Conservation (phyloP, 768 basidiomycete species). For the Psilocybe subaeruginosa region DNA sequence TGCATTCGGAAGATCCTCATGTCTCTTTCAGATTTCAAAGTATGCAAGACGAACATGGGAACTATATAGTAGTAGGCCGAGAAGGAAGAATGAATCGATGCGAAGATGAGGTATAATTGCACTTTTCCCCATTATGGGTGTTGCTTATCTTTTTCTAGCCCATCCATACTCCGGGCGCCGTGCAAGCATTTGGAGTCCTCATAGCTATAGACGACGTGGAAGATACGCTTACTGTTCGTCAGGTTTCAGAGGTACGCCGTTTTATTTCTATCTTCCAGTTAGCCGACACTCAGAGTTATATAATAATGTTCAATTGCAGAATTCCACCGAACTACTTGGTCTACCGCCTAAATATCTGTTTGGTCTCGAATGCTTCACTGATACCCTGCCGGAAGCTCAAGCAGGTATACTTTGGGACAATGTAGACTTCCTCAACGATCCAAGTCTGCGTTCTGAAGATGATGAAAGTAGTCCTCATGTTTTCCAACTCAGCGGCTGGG, state of each 20-base stretch:
- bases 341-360: slow-evolving; percentile 74
- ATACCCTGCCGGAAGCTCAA: slow-evolving; percentile 67
- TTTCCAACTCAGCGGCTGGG: slow-evolving; percentile 73
- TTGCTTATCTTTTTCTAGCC: slow-evolving; percentile 45
- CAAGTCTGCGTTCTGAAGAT: slow-evolving; percentile 42
- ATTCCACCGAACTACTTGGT: slow-evolving; percentile 74
- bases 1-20: slow-evolving; percentile 32
- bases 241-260: slow-evolving; percentile 73
- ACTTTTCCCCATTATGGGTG: background rate
- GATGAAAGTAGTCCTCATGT: slow-evolving; percentile 55
- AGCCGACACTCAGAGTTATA: too few relatives aligned
- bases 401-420: slow-evolving; percentile 74
- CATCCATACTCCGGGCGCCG: slow-evolving; percentile 79
- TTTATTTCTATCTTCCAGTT: background rate
- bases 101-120: slow-evolving; percentile 69
- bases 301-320: slow-evolving; percentile 40
- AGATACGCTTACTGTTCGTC: slow-evolving; percentile 63
- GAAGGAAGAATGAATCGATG: slow-evolving; percentile 69
- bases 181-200: slow-evolving; percentile 84
- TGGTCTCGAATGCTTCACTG: slow-evolving; percentile 70
- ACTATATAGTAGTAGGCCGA: slow-evolving; percentile 70
- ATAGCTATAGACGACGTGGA: slow-evolving; percentile 67
- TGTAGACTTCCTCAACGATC: slow-evolving; percentile 65
- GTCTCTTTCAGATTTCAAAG: slow-evolving; percentile 72
- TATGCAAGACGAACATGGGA: slow-evolving; percentile 61